Base-by-base conservation (phyloP, 1,139 yeast species). In the Debaryomyces psychrophilus region DNA sequence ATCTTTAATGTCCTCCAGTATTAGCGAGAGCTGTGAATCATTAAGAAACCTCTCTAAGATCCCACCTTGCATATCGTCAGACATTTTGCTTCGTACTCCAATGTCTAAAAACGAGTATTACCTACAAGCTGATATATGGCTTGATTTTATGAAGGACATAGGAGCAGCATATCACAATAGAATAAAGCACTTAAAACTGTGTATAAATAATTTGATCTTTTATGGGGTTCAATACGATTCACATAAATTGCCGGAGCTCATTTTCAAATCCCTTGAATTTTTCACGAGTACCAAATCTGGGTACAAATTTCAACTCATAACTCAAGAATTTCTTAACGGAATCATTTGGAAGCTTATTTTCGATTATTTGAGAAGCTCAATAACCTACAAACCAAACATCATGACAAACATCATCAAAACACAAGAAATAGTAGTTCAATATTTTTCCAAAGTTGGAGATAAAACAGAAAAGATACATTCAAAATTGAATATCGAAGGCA, bases 101-200 rank as follows among this genome's bases (percentile, higher is more conserved):
- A 55, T 58, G 46, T 60, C 68, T 5, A 52, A 53, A 27, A 55
- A 60, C 15, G 79, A 75, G 39, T 57, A 63, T 17, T 51, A 61
- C 3, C 58, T 73, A 11, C 79, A 73, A 50, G 47, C 59, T 7
- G 79, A 73, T 43, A 48, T 76, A 8, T 76, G 79, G 79, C 20
- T 42, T 2, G 49, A 51, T 7, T 62, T 54, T 39, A 48, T 58
- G 34, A 45, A 51, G 23, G 51, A 51, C 3, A 60, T 68, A 7
- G 44, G 61, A 2, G 35, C 48, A 3, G 56, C 53, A 8, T 58
- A 59, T 41, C 52, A 55, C 20, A 48, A 56, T 22, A 59, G 58
- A 20, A 49, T 49, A 1, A 54, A 56, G 14, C 54, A 56, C 17
- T 33, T 71, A 12, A 60, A 61, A 36, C 31, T 48, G 7, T 52